Evolutionary conservation across 306 rosid species (phyloP).

Genomic region (Hylodesmum podocarpum): DNA sequence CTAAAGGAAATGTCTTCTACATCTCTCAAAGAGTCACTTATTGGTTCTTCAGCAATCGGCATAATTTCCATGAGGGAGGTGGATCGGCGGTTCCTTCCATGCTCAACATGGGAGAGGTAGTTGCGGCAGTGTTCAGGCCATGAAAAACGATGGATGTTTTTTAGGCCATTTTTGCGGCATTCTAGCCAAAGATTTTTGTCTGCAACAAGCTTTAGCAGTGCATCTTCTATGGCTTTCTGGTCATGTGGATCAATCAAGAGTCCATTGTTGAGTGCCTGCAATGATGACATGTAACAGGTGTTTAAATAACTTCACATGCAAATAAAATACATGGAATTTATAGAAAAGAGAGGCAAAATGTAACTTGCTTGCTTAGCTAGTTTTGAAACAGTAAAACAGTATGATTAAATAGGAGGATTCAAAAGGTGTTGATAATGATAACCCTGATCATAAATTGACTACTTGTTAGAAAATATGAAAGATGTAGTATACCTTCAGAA

Average conservation of each 20-base stretch:
- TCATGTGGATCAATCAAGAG: conserved; percentile 83
- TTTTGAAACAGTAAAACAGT: not conserved
- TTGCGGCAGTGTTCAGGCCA: conserved; percentile 86
- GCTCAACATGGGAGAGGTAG: conserved; percentile 78
- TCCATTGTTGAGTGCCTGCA: conserved; percentile 72
- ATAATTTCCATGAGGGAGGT: conserved; percentile 60
- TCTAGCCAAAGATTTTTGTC: conserved; percentile 77
- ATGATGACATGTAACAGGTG: not conserved
- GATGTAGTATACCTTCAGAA: conserved; percentile 57
- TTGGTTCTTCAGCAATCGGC: conserved; percentile 69
- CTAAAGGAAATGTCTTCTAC: conserved; percentile 74
- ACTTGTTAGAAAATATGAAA: not conserved
- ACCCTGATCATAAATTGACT: not conserved
- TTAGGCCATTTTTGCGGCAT: conserved; percentile 76
- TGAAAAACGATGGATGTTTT: conserved; percentile 76
- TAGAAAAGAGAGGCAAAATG: not conserved
- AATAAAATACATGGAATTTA: not conserved
- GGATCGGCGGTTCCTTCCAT: conserved; percentile 58
- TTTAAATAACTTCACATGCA: not conserved
- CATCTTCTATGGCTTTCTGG: conserved; percentile 73
- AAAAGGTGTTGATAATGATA: not conserved
- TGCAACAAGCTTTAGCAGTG: conserved; percentile 75
- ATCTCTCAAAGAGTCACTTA: conserved; percentile 74
- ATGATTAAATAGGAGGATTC: not conserved
- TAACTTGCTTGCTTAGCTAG: not conserved